phyloP scores from a whole-genome alignment of 495 filamentous ascomycete genomes.

The Penicillium cataractarum region DNA sequence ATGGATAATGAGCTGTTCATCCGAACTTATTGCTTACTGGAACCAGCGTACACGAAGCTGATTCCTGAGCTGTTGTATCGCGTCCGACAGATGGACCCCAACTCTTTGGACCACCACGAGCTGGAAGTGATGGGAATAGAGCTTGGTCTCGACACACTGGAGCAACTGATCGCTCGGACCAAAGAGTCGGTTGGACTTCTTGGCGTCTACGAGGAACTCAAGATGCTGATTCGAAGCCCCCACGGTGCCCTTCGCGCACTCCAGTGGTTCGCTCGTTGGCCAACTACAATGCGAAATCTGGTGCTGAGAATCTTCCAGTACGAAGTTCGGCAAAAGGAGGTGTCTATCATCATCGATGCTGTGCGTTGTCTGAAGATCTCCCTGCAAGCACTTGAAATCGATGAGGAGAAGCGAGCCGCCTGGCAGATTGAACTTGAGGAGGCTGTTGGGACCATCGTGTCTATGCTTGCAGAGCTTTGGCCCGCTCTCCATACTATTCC shows the following conservation, averaged over 20 bases:
- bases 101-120: constrained; percentile 53
- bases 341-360: constrained; percentile 56
- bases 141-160: constrained; percentile 74
- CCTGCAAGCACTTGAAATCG: constrained; percentile 39
- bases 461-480: constrained; percentile 56
- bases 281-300: constrained; percentile 64
- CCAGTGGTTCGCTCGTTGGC: constrained; percentile 62
- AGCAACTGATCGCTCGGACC: constrained; percentile 74
- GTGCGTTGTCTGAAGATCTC: constrained; percentile 53
- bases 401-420: constrained; percentile 32
- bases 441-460: constrained; percentile 59
- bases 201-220: constrained; percentile 55
- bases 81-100: constrained; percentile 42
- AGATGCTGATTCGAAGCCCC: constrained; percentile 48
- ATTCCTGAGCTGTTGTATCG: constrained; percentile 60
- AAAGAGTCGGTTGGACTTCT: constrained; percentile 71
- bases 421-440: constrained; percentile 38
- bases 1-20: constrained; percentile 74
- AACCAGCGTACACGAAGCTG: constrained; percentile 71
- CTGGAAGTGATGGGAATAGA: constrained; percentile 64
- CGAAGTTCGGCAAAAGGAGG: constrained; percentile 62
- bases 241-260: constrained; percentile 48
- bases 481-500: constrained; percentile 55
- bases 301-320: constrained; percentile 65
- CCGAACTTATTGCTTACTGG: constrained; percentile 79